phyloP scores from a whole-genome alignment of 495 filamentous ascomycete species.

The Halenospora varia region DNA sequence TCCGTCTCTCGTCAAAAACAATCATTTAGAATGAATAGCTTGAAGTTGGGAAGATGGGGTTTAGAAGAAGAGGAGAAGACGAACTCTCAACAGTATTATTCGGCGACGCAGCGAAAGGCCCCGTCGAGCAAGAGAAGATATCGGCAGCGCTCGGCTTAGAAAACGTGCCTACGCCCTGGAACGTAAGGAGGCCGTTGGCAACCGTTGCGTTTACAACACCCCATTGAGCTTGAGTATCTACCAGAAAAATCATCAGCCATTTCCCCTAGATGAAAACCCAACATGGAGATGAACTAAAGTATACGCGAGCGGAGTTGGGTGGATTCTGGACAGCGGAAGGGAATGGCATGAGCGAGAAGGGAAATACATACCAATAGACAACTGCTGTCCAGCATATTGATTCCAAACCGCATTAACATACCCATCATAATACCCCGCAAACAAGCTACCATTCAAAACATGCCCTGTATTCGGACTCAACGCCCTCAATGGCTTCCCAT shows the following conservation, averaged over 20 bases:
- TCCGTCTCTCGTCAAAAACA: too few species aligned
- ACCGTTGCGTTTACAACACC: constrained; percentile 50
- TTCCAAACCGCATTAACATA: constrained; percentile 64
- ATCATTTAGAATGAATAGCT: too few species aligned
- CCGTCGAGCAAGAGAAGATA: constrained; percentile 67
- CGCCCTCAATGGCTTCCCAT: constrained; percentile 53
- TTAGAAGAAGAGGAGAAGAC: too few species aligned
- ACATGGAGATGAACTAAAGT: too few species aligned
- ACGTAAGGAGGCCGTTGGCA: constrained; percentile 32
- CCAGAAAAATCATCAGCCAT: not conserved
- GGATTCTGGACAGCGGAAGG: too few species aligned
- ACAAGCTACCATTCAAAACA: constrained; percentile 50
- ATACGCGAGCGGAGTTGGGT: not conserved
- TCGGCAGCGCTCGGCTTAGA: constrained; percentile 52
- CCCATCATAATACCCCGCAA: constrained; percentile 55
- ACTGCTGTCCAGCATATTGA: constrained; percentile 37
- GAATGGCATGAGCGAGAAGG: too few species aligned
- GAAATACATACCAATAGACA: not conserved
- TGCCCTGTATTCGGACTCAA: constrained; percentile 64
- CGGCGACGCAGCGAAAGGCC: constrained; percentile 59
- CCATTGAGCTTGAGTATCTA: constrained; percentile 23
- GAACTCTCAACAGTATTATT: constrained; percentile 33
- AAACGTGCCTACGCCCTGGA: constrained; percentile 48
- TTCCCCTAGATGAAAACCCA: not conserved
- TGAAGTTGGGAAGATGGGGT: too few species aligned